Evolutionary conservation across 2,329 filamentous ascomycete genomes (phyloP), one percentile per base, ranked within the genome.

Genomic region (Periconia macrospinosa): DNA sequence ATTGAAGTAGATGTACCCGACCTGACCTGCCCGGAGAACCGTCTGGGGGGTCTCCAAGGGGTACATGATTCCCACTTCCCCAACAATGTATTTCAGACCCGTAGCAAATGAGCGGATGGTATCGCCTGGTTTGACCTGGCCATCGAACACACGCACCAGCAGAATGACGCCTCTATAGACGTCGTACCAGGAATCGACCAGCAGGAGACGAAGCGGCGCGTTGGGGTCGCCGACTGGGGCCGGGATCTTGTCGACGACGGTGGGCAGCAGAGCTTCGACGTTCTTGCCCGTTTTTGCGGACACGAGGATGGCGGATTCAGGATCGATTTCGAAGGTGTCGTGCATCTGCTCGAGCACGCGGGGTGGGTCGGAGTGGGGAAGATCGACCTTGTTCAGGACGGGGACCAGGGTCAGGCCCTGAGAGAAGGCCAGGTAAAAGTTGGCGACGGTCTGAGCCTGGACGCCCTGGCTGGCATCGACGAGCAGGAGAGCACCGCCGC

Each of bases 151-250:
- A 11, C 94, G 83, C 13, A 99, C 92, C 7, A 99, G 81, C 48
- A 97, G 82, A 49, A 97, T 89, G 35, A 99, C 94, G 13, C 94
- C 94, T 61, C 92, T 89, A 75, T 97, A 99, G 56, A 88, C 92
- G 69, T 96, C 92, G 72, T 99, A 99, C 94, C 94, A 99, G 19
- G 92, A 97, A 75, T 99, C 94, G 27, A 99, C 92, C 14, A 99
- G 85, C 45, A 99, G 79, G 76, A 97, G 83, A 54, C 90, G 87
- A 52, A 97, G 75, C 1, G 92, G 91, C 64, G 87, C 89, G 15
- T 76, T 81, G 49, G 81, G 76, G 63, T 94, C 86, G 5, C 94
- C 94, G 0, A 83, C 75, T 0, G 94, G 94, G 64, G 86, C 84
- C 18, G 94, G 93, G 3, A 99, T 89, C 55, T 88, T 81, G 61